Conservation (phyloP, 768 basidiomycete species). For the Boletus sp. region DNA sequence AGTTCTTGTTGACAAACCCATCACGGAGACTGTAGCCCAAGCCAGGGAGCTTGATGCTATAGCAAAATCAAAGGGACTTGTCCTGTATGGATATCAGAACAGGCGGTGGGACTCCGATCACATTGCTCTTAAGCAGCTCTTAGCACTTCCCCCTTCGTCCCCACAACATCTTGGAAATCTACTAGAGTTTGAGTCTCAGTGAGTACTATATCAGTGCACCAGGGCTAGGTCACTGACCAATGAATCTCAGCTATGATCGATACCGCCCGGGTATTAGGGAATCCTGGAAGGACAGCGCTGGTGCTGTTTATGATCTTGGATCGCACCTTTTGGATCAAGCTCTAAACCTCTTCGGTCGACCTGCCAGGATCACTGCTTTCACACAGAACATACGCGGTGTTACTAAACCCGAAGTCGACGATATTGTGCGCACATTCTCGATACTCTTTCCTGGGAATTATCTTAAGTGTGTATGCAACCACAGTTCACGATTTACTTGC, state of each 20-base stretch:
- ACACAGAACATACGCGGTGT: conserved; percentile 66
- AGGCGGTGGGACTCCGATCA: conserved; percentile 80
- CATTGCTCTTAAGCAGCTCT: conserved; percentile 57
- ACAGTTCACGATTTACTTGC: conserved; percentile 53
- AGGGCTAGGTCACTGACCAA: not conserved
- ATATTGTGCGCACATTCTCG: conserved; percentile 43
- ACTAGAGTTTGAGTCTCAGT: conserved; percentile 76
- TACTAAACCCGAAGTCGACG: conserved; percentile 63
- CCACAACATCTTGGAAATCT: conserved; percentile 57
- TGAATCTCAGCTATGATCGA: conserved; percentile 59
- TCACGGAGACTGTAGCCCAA: conserved; percentile 57
- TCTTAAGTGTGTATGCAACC: not conserved
- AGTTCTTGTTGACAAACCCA: conserved; percentile 82
- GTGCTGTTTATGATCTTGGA: conserved; percentile 75
- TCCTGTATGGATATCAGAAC: conserved; percentile 73
- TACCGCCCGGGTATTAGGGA: conserved; percentile 62
- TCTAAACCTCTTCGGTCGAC: conserved; percentile 72
- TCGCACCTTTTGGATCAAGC: conserved; percentile 79
- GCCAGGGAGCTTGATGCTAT: conserved; percentile 58
- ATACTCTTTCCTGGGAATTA: not conserved
- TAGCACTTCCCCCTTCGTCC: conserved; percentile 50
- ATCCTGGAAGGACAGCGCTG: conserved; percentile 78
- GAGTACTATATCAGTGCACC: conserved; percentile 20
- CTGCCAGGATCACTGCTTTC: conserved; percentile 63
- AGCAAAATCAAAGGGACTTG: conserved; percentile 54